Evolutionary conservation across 176 grass and related monocot genomes (phyloP), one percentile per base, ranked within the genome.

Genomic region (Aegilops sharonensis): DNA sequence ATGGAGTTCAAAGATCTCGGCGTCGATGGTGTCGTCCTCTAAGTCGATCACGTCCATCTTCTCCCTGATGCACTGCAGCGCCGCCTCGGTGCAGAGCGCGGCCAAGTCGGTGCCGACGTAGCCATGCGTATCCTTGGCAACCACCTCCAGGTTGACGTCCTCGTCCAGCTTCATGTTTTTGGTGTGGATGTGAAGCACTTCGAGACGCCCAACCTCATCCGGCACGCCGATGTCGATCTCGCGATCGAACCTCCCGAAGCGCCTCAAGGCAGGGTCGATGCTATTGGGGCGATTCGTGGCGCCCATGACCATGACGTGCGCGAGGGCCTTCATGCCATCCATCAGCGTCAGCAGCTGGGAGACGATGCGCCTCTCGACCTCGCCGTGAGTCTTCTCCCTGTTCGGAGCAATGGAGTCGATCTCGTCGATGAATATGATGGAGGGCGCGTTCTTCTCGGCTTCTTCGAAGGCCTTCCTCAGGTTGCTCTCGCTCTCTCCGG

Each of bases 11-110:
- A 95, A 84, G 11, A 92, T 89, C 84, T 92, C 86, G 0, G 72
- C 83, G 52, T 95, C 90, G 35, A 92, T 92, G 0, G 88, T 75
- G 30, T 95, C 90, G 17, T 92, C 90, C 62, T 95, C 93, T 3
- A 92, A 43, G 32, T 94, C 93, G 17, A 94, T 94, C 6, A 95
- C 79, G 56, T 93, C 89, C 93, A 93, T 95, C 83, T 93, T 95
- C 80, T 95, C 91, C 1, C 93, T 32, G 34, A 95, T 95, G 59
- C 93, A 95, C 14, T 93, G 91, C 7, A 95, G 48, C 0, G 88
- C 91, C 1, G 93, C 89, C 91, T 93, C 93, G 10, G 86, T 85
- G 78, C 88, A 95, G 0, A 95, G 83, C 8, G 80, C 86, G 24
- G 88, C 93, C 21, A 92, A 23, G 80, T 95, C 90, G 57, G 90